These are phyloP conservation scores for Sclerospora graminicola DNA, from an alignment of 352 stramenopile genomes.

Conservation along the genomic window DNA sequence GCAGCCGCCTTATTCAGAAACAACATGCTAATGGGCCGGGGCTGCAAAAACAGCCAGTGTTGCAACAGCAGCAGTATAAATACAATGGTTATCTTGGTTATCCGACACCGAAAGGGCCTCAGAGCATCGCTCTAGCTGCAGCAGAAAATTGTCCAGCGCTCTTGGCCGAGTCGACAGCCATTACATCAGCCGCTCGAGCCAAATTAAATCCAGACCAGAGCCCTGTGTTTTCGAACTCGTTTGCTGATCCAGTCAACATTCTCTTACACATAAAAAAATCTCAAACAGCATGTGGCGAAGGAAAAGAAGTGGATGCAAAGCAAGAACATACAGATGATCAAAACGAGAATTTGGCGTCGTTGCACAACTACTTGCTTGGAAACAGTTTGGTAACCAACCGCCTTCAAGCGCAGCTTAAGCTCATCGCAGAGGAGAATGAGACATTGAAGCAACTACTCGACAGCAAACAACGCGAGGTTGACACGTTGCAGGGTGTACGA, in stretches of 20 bases:
- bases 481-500: conserved; percentile 36
- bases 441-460: conserved; percentile 36
- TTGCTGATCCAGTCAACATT: conserved; percentile 69
- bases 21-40: conserved; percentile 21
- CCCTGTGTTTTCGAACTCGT: conserved; percentile 39
- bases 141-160: conserved; percentile 18
- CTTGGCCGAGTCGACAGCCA: conserved; percentile 10
- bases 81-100: conserved; percentile 21
- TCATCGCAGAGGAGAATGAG: conserved; percentile 55
- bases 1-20: conserved; percentile 48
- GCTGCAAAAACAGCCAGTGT: conserved; percentile 11
- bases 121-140: conserved; percentile 3
- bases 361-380: conserved; percentile 63
- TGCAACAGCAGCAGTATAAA: conserved; percentile 17
- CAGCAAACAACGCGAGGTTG: conserved; percentile 42
- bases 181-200: conserved; percentile 10
- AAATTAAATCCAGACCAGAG: conserved; percentile 15
- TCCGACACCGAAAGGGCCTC: conserved; percentile 7
- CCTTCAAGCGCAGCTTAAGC: conserved; percentile 62
- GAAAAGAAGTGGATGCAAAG: conserved; percentile 19
- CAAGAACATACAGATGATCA: conserved; percentile 30
- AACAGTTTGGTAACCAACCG: conserved; percentile 67
- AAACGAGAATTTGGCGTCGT: conserved; percentile 37
- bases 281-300: conserved; percentile 20
- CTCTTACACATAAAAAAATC: conserved; percentile 71